Evolutionary conservation across 2,329 filamentous ascomycete species (phyloP), one percentile per base, ranked within the genome.

Genomic region (Cucurbitaria berberidis): DNA sequence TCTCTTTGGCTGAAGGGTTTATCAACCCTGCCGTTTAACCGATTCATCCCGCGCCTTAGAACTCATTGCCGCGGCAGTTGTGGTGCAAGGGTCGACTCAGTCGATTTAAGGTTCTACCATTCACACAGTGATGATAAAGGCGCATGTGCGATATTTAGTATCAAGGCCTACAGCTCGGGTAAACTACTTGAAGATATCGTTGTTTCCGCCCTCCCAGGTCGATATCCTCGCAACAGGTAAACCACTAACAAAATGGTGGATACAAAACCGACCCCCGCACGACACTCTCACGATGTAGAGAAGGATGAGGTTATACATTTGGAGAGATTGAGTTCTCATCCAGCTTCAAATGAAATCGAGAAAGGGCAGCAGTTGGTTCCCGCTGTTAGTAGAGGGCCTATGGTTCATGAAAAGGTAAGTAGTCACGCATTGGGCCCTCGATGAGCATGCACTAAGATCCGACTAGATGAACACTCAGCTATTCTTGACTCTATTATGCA

Each of bases 401-500:
- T 58, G n/a, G 59, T 68, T 9, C 66, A 70, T 40, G 55, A 68
- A 34, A 68, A 64, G 58, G 66, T 64, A 45, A 46, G 47, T 1
- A 10, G 36, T 9, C 10, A 9, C 24, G 22, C 18, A 7, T 2
- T 21, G 8, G 5, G 13, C 11, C 10, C 22, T 1, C 19, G 18
- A 29, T 3, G 1, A 7, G 7, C 24, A 15, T 44, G 18, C 18
- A 35, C 26, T 42, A 36, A 46, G 34, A 29, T 1, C 11, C n/a
- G 18, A 49, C 7, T 30, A 66, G 60, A 65, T 66, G 62, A 66
- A 63, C 39, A 32, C 36, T 75, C 82, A 66, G 26, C 76, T 81
- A 3, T 78, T 83, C 60, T 82, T 84, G 81, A 80, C 78, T 47
- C 75, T 86, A 41, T 62, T 81, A 13, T 82, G 83, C 53, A 85